These are phyloP conservation scores for Laetiporus sulphureus DNA, from an alignment of 1,284 basidiomycete species.

Conservation along the genomic window DNA sequence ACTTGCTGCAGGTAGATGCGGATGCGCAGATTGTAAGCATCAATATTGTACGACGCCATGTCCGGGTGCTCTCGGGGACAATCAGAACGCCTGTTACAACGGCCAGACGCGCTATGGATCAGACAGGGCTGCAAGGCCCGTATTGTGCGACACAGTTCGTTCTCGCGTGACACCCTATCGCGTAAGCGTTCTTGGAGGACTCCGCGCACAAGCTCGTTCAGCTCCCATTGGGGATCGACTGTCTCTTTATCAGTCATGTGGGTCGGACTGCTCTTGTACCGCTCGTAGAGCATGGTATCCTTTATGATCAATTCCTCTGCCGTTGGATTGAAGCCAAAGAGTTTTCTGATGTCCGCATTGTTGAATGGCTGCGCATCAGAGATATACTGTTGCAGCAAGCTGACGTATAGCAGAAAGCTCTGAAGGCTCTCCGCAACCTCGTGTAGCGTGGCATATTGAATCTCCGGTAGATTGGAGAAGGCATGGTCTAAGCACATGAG, in stretches of 20 bases:
- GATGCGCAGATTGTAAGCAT: slow-evolving; percentile 34
- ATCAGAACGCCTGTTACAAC: slow-evolving; percentile 27
- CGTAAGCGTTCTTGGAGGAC: slow-evolving; percentile 24
- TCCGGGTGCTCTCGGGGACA: slow-evolving; percentile 36
- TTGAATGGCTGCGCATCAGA: slow-evolving; percentile 22
- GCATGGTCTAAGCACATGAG: slow-evolving; percentile 35
- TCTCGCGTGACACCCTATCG: slow-evolving; percentile 29
- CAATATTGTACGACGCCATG: slow-evolving; percentile 17
- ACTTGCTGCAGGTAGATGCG: slow-evolving; percentile 43
- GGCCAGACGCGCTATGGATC: slow-evolving; percentile 22
- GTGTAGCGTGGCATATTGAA: slow-evolving; percentile 11
- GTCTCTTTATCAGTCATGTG: slow-evolving; percentile 8
- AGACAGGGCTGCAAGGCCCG: slow-evolving; percentile 36
- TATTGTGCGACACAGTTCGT: slow-evolving; percentile 25
- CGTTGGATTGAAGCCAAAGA: slow-evolving; percentile 33
- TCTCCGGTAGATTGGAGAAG: slow-evolving; percentile 23
- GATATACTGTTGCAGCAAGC: slow-evolving; percentile 27
- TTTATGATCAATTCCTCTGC: slow-evolving; percentile 22
- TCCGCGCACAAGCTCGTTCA: slow-evolving; percentile 13
- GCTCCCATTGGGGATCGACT: slow-evolving; percentile 11
- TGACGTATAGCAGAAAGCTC: slow-evolving; percentile 31
- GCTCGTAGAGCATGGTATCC: slow-evolving; percentile 18
- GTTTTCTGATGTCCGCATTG: slow-evolving; percentile 17
- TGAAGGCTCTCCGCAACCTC: slow-evolving; percentile 25
- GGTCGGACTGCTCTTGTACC: background rate